These are phyloP conservation scores for Rhododendron molle DNA, from an alignment of 148 eudicot species.

Conservation along the genomic window DNA sequence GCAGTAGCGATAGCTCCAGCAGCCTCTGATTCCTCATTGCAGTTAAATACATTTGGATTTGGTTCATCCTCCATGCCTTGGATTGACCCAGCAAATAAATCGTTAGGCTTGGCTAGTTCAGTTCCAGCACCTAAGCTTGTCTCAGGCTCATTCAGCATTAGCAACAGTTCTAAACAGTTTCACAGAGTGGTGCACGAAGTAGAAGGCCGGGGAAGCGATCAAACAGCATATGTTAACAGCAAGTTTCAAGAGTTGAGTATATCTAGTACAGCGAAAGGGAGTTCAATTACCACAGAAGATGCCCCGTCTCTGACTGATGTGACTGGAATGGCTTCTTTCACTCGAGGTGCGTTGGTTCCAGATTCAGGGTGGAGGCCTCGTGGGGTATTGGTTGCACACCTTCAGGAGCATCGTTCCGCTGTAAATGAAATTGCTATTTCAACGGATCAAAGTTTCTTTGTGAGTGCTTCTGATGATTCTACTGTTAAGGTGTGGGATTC, in stretches of 20 bases:
- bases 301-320: constrained; percentile 45
- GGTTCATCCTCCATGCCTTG: constrained; percentile 71
- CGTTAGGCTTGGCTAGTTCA: constrained; percentile 77
- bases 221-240: constrained; percentile 40
- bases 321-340: constrained; percentile 47
- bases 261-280: constrained; percentile 49
- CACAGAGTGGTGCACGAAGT: constrained; percentile 95
- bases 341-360: constrained; percentile 56
- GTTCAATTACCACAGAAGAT: constrained; percentile 40
- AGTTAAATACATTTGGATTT: constrained; percentile 48
- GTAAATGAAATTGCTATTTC: constrained; percentile 91
- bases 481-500: constrained; percentile 98
- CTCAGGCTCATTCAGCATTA: constrained; percentile 73
- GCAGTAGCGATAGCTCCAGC: constrained; percentile 50
- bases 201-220: constrained; percentile 72
- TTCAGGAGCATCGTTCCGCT: constrained; percentile 94
- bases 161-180: constrained; percentile 65
- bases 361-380: constrained; percentile 99
- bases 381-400: constrained; percentile 96
- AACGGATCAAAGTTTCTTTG: constrained; percentile 79
- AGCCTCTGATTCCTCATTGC: constrained; percentile 60
- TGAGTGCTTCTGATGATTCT: constrained; percentile 96
- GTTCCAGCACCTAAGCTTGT: constrained; percentile 67
- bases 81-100: constrained; percentile 68
- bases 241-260: constrained; percentile 68